phyloP scores from a whole-genome alignment of 805 yeast species.

The Sungouiozyma ichnusensis region DNA sequence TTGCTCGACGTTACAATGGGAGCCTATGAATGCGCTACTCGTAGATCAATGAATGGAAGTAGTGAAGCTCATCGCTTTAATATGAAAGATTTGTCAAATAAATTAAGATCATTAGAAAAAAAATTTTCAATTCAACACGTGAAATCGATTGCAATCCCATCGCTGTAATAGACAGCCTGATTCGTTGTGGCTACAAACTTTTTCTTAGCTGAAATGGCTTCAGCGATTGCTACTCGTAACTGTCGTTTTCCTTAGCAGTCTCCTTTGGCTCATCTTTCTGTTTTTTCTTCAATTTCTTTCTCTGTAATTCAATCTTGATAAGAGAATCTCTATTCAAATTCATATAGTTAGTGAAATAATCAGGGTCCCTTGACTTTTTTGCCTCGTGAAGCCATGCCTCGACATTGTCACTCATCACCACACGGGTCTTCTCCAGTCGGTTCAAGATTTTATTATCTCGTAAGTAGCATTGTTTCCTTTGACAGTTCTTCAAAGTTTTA shows the following conservation, averaged over 20 bases:
- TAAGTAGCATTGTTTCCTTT: constrained; percentile 41
- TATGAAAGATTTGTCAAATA: background rate
- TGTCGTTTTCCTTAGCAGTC: background rate
- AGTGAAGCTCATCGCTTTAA: constrained; percentile 3
- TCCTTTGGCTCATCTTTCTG: constrained; percentile 4
- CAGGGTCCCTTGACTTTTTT: constrained; percentile 24
- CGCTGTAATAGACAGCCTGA: too few relatives aligned
- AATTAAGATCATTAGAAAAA: background rate
- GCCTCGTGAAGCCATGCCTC: constrained; percentile 22
- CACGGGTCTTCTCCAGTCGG: constrained; percentile 52
- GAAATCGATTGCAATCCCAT: too few relatives aligned
- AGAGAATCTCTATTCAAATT: constrained; percentile 12
- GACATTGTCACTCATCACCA: constrained; percentile 34
- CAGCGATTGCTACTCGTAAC: background rate
- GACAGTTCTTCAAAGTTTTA: constrained; percentile 45
- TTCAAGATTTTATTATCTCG: constrained; percentile 53
- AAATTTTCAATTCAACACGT: constrained; percentile 1
- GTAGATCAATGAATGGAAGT: background rate
- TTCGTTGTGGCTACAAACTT: too few relatives aligned
- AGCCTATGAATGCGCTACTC: background rate
- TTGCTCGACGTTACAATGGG: too few relatives aligned
- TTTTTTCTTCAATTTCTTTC: constrained; percentile 16
- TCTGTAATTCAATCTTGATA: constrained; percentile 15
- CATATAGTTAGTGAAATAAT: constrained; percentile 14
- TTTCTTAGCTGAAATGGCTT: background rate